Conservation (phyloP, 2,329 filamentous ascomycete genomes). For the Phyllosticta citribraziliensis region DNA sequence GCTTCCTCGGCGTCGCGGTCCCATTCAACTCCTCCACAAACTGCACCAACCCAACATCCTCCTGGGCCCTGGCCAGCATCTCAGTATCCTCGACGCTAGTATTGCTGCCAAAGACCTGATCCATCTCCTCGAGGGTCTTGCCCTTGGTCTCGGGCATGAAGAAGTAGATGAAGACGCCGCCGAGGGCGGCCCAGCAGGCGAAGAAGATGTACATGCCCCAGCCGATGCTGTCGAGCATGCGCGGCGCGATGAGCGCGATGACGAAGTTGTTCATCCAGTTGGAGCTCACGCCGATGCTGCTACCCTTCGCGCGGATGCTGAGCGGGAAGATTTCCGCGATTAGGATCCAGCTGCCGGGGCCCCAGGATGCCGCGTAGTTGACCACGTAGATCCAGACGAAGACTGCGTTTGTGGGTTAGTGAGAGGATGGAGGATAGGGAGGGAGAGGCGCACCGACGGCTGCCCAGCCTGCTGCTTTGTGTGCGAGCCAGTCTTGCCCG, state of each 20-base stretch:
- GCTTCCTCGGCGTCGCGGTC: neutral
- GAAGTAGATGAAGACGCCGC: conserved; percentile 15
- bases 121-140: conserved; percentile 23
- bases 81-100: neutral
- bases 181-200: conserved; percentile 19
- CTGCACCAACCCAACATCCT: neutral
- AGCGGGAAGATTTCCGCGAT: conserved; percentile 32
- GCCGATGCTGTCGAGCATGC: conserved; percentile 48
- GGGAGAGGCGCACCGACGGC: conserved; percentile 21
- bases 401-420: conserved; percentile 16
- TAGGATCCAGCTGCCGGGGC: conserved; percentile 59
- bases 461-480: conserved; percentile 45
- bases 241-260: conserved; percentile 54
- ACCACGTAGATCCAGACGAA: conserved; percentile 12
- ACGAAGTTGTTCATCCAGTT: conserved; percentile 55
- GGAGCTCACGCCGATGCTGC: conserved; percentile 43
- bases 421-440: neutral
- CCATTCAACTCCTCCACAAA: neutral
- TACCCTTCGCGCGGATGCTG: conserved; percentile 38
- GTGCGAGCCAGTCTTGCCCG: conserved; percentile 39
- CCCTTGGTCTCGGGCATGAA: conserved; percentile 25
- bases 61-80: neutral
- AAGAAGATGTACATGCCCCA: conserved; percentile 30
- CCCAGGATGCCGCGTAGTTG: conserved; percentile 66
- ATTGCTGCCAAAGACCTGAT: conserved; percentile 16